These are phyloP conservation scores for Wickerhamomyces xylosicus DNA, from an alignment of 805 yeast genomes.

Conservation along the genomic window DNA sequence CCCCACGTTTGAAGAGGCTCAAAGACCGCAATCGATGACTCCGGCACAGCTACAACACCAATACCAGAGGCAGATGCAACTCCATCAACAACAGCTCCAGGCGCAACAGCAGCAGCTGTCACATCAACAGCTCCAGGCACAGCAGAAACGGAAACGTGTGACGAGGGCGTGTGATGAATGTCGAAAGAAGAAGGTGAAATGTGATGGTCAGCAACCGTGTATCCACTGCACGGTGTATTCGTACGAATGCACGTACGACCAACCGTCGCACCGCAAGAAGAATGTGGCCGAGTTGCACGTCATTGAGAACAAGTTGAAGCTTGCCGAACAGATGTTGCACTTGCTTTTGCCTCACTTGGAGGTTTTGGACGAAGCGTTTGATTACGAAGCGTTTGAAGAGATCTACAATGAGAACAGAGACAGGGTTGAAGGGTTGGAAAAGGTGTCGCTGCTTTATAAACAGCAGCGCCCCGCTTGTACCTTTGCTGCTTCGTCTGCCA, in stretches of 20 bases:
- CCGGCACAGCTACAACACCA: neutral
- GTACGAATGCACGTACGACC: constrained; percentile 76
- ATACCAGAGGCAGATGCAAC: neutral
- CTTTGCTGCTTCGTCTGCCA: too few species aligned
- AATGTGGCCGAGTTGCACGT: constrained; percentile 19
- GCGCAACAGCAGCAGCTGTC: neutral
- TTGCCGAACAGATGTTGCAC: constrained; percentile 25
- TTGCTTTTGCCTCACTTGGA: constrained; percentile 30
- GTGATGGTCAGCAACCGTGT: constrained; percentile 75
- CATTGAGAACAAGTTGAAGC: constrained; percentile 25
- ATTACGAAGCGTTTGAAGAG: constrained; percentile 17
- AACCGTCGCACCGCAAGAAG: constrained; percentile 36
- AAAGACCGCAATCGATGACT: neutral
- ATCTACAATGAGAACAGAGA: constrained; percentile 2
- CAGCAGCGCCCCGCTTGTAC: constrained; percentile 3
- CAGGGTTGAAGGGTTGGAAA: constrained; percentile 2
- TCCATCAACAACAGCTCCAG: neutral
- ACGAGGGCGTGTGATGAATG: constrained; percentile 72
- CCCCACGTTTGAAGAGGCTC: neutral
- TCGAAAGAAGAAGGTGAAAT: constrained; percentile 65
- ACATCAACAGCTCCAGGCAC: neutral
- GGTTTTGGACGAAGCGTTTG: constrained; percentile 21
- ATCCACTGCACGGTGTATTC: constrained; percentile 74
- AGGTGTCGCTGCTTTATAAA: constrained; percentile 7
- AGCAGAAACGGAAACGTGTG: constrained; percentile 49